phyloP scores from a whole-genome alignment of 2,329 filamentous ascomycete genomes.

The Rutstroemia sp. region DNA sequence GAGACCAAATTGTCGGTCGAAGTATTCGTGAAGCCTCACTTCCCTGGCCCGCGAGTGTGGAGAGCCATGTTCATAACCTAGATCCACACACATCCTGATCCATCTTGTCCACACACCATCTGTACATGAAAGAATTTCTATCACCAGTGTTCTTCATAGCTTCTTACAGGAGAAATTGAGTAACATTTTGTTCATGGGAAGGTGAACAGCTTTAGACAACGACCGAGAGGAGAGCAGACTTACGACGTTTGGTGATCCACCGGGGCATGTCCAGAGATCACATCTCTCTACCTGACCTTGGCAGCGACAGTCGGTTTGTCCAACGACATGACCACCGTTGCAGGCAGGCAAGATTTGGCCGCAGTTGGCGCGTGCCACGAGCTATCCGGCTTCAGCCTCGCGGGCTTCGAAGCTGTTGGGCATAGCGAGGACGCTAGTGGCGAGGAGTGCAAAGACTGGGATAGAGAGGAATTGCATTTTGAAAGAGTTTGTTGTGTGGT shows the following conservation, averaged over 20 bases:
- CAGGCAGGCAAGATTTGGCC: background rate
- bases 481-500: background rate
- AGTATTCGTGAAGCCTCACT: too few species aligned
- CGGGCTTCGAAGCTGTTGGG: conserved; percentile 1
- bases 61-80: background rate
- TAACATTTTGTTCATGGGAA: background rate
- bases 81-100: background rate
- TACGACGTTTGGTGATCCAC: background rate
- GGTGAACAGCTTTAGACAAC: background rate
- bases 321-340: background rate
- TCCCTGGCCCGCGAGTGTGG: too few species aligned
- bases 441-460: conserved; percentile 7
- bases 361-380: background rate
- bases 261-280: background rate
- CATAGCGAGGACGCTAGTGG: conserved; percentile 6
- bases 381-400: background rate
- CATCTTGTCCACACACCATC: background rate
- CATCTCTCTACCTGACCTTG: background rate
- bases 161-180: too few species aligned
- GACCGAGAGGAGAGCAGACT: background rate
- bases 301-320: background rate
- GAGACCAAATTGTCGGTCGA: too few species aligned
- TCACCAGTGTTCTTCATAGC: too few species aligned
- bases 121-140: background rate
- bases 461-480: conserved; percentile 13